Evolutionary conservation across 805 yeast species (phyloP).

Genomic region (Saturnispora saitoi): DNA sequence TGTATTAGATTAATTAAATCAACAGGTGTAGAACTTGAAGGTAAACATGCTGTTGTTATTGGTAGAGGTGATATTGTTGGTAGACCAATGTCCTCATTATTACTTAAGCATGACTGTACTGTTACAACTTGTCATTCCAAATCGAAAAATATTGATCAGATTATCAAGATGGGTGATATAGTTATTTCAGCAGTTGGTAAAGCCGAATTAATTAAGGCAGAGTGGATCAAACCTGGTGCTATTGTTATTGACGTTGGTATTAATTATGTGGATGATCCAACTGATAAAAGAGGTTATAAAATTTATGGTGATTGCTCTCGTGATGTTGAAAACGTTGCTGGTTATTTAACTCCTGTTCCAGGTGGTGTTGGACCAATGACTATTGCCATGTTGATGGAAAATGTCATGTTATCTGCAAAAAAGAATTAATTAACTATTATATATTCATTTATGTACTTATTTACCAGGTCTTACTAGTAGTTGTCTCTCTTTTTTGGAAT

Average conservation of each 20-base stretch:
- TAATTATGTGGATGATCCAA: conserved; percentile 58
- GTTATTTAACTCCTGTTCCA: conserved; percentile 77
- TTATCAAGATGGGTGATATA: conserved; percentile 58
- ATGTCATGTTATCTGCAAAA: conserved; percentile 57
- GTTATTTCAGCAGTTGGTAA: conserved; percentile 73
- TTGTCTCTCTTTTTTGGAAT: background rate
- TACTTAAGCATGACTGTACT: conserved; percentile 65
- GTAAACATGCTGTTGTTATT: conserved; percentile 71
- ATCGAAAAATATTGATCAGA: conserved; percentile 40
- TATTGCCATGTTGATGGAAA: conserved; percentile 70
- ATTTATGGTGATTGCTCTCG: conserved; percentile 76
- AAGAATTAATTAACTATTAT: background rate
- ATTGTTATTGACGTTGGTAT: conserved; percentile 80
- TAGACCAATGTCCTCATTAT: conserved; percentile 63
- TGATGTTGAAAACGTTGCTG: conserved; percentile 46
- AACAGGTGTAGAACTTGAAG: conserved; percentile 46
- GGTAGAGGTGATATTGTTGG: conserved; percentile 88
- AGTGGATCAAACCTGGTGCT: conserved; percentile 61
- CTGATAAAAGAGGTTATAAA: conserved; percentile 60
- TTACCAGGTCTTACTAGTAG: background rate
- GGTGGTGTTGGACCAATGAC: conserved; percentile 95
- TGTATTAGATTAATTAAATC: conserved; percentile 55
- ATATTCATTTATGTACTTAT: background rate
- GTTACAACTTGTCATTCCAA: conserved; percentile 69
- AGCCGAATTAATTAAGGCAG: conserved; percentile 63